Conservation (phyloP, 305 asterid species). For the Stenogyne calaminthoides region DNA sequence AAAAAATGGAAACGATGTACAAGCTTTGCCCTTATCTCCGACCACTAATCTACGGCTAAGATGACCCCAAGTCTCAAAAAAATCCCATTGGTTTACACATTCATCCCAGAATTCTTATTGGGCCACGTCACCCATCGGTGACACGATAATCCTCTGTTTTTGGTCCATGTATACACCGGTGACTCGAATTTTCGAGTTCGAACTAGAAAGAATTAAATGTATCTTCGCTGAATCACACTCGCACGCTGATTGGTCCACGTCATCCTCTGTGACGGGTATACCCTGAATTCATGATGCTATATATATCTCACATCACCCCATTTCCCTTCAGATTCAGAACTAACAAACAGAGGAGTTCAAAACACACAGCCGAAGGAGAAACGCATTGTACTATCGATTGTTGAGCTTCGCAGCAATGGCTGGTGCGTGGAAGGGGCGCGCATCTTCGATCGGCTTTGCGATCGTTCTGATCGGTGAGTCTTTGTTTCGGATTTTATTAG, state of each 20-base stretch:
- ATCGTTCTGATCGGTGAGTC: slow-evolving; percentile 57
- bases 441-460: slow-evolving; percentile 46
- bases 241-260: slow-evolving; percentile 47
- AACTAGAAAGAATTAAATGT: background rate
- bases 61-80: slow-evolving; percentile 32
- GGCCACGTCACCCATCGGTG: slow-evolving; percentile 39
- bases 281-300: slow-evolving; percentile 24
- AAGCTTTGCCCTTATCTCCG: background rate
- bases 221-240: slow-evolving; percentile 4
- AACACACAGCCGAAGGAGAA: background rate
- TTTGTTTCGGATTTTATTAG: background rate
- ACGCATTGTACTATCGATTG: background rate
- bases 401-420: slow-evolving; percentile 54
- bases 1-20: background rate
- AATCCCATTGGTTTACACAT: slow-evolving; percentile 31
- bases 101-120: slow-evolving; percentile 27
- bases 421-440: slow-evolving; percentile 55
- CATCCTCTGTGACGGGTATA: slow-evolving; percentile 34
- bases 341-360: background rate
- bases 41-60: slow-evolving; percentile 29
- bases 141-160: slow-evolving; percentile 26
- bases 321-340: slow-evolving; percentile 24
- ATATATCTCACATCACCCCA: slow-evolving; percentile 10
- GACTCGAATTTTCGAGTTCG: slow-evolving; percentile 26
- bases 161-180: slow-evolving; percentile 29